Conservation (phyloP, 176 grass and related monocot species). For the Oryza australiensis region DNA sequence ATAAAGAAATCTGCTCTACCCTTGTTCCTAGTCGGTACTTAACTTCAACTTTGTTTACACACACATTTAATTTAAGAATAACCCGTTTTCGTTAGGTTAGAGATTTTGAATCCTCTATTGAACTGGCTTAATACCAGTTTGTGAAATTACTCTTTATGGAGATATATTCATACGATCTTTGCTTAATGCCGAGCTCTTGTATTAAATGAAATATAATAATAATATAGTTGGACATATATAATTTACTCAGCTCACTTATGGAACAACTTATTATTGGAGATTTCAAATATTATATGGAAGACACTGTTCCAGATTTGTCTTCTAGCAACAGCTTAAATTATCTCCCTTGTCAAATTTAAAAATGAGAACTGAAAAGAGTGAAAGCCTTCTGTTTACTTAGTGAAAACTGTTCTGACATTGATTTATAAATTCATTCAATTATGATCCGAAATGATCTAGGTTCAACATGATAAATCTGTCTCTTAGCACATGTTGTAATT, state of each 20-base stretch:
- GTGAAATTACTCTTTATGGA: background rate
- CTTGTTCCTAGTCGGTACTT: background rate
- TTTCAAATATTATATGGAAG: background rate
- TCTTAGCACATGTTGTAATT: background rate
- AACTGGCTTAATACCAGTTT: background rate
- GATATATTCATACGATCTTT: background rate
- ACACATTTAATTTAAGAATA: background rate
- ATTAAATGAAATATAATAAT: background rate
- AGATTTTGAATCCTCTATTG: no score
- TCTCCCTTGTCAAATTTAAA: background rate
- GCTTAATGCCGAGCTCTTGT: background rate
- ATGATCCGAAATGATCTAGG: background rate
- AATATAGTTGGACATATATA: background rate
- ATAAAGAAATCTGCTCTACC: background rate
- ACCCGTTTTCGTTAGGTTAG: background rate
- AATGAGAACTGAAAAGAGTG: background rate
- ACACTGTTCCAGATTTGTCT: background rate
- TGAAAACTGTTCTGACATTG: constrained; percentile 10
- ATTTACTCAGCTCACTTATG: background rate
- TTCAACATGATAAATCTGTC: constrained; percentile 4
- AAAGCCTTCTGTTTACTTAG: constrained; percentile 9
- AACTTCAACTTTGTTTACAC: background rate
- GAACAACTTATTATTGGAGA: background rate
- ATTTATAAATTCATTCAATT: no score
- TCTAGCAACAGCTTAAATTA: background rate